phyloP scores from a whole-genome alignment of 2,329 filamentous ascomycete species.

The Penicillium sp. region DNA sequence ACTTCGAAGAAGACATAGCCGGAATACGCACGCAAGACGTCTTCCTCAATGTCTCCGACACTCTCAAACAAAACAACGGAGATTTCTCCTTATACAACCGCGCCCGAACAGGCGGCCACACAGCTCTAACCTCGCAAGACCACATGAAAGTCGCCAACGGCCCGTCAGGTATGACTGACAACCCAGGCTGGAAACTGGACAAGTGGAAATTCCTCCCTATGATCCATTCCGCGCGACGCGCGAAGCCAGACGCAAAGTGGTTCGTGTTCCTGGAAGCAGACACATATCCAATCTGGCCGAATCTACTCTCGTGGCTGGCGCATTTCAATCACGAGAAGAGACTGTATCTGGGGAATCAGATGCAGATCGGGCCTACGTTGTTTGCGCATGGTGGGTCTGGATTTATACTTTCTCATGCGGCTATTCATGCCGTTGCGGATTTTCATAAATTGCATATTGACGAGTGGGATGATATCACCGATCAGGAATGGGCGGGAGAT shows the following conservation, averaged over 20 bases:
- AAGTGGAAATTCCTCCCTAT: conserved; percentile 59
- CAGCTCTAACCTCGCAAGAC: conserved; percentile 33
- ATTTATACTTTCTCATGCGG: conserved; percentile 50
- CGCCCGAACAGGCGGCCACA: conserved; percentile 41
- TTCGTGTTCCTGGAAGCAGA: conserved; percentile 59
- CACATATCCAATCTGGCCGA: conserved; percentile 54
- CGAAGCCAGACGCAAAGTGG: conserved; percentile 52
- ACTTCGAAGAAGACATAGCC: conserved; percentile 54
- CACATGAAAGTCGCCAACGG: conserved; percentile 32
- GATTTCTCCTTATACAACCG: conserved; percentile 40
- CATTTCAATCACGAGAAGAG: conserved; percentile 46
- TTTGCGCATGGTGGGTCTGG: conserved; percentile 54
- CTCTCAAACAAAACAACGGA: conserved; percentile 11
- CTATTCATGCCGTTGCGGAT: conserved; percentile 44
- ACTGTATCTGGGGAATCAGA: conserved; percentile 53
- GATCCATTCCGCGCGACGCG: conserved; percentile 48
- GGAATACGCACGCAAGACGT: conserved; percentile 53
- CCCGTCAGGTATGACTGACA: conserved; percentile 37
- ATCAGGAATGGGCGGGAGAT: conserved; percentile 47
- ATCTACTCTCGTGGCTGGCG: conserved; percentile 52
- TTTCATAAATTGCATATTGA: conserved; percentile 41
- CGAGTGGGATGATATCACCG: conserved; percentile 46
- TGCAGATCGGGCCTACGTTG: conserved; percentile 45
- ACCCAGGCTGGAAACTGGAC: conserved; percentile 50
- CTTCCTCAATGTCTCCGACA: conserved; percentile 43